Percentiles rank a stretch among this genome's conserved stretches.
Conservation (phyloP, 352 stramenopile species). For the Globisporangium polare region DNA sequence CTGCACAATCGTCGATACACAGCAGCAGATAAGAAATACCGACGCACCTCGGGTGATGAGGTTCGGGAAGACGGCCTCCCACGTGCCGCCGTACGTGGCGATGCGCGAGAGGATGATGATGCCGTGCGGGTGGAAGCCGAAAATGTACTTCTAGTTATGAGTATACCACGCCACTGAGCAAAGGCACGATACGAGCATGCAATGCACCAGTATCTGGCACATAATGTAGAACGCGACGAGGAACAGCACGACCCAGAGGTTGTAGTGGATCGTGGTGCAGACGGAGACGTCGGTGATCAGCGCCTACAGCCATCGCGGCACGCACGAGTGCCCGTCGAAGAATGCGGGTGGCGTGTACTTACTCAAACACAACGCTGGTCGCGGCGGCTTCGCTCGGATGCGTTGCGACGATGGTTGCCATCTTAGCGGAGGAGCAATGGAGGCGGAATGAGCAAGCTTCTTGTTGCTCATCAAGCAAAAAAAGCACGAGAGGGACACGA, state of each 20-base stretch:
- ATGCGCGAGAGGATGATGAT: conserved; percentile 51
- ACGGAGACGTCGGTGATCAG: conserved; percentile 27
- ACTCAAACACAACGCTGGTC: too few relatives aligned
- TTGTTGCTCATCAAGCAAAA: too few relatives aligned
- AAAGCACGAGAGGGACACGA: too few relatives aligned
- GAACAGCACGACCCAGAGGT: conserved; percentile 31
- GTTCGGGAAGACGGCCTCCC: conserved; percentile 33
- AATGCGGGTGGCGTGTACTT: conserved; percentile 27
- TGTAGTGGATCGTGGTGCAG: conserved; percentile 48
- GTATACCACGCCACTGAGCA: too few relatives aligned
- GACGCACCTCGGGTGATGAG: conserved; percentile 20
- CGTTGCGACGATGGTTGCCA: too few relatives aligned
- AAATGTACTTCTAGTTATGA: too few relatives aligned
- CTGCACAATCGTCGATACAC: not conserved
- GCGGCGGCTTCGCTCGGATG: too few relatives aligned
- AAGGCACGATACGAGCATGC: too few relatives aligned
- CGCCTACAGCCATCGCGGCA: conserved; percentile 27
- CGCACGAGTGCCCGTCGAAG: conserved; percentile 23
- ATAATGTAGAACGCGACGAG: conserved; percentile 32
- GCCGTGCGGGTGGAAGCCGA: conserved; percentile 48
- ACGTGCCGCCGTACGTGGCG: conserved; percentile 38
- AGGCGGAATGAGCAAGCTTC: too few relatives aligned
- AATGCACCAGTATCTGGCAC: too few relatives aligned
- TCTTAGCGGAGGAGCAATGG: too few relatives aligned
- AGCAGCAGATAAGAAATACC: not conserved